phyloP scores from a whole-genome alignment of 2,329 filamentous ascomycete species.

The Botryosphaeria dothidea region DNA sequence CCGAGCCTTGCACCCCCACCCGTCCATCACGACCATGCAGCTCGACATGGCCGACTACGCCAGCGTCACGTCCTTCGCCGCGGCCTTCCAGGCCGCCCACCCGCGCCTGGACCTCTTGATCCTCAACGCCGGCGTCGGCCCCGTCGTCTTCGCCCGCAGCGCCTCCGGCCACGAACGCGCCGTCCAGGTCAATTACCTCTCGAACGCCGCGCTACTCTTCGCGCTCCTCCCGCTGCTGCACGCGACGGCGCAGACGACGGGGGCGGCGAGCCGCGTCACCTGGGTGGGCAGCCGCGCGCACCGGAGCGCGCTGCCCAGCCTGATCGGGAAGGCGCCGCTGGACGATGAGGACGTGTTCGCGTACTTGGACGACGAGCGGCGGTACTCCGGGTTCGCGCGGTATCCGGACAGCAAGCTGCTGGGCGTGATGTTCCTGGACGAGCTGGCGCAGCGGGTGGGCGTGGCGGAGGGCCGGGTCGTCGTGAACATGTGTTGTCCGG shows the following conservation, averaged over 20 bases:
- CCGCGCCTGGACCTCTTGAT: not conserved
- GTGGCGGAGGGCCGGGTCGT: not conserved
- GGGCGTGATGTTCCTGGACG: not conserved
- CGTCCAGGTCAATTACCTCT: not conserved
- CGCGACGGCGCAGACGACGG: not conserved
- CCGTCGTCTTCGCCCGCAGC: not conserved
- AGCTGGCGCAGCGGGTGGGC: not conserved
- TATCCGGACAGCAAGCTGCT: conserved; percentile 3
- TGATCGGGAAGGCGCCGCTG: not conserved
- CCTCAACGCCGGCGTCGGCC: not conserved
- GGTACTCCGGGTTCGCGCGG: not conserved
- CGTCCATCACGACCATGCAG: not conserved
- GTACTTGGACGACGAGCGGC: not conserved
- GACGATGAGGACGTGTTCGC: not conserved
- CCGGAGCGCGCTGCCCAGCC: not conserved
- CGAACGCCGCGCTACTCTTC: not conserved
- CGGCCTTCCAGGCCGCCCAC: not conserved
- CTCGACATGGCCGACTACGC: not conserved
- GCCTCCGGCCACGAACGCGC: not conserved
- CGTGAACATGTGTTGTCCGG: not conserved
- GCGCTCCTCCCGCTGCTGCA: not conserved
- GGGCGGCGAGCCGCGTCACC: not conserved
- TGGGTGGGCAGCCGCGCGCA: not conserved
- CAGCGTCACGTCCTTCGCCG: not conserved
- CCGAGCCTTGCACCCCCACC: not conserved